Evolutionary conservation across 2,329 filamentous ascomycete species (phyloP).

Genomic region (Capronia epimyces): DNA sequence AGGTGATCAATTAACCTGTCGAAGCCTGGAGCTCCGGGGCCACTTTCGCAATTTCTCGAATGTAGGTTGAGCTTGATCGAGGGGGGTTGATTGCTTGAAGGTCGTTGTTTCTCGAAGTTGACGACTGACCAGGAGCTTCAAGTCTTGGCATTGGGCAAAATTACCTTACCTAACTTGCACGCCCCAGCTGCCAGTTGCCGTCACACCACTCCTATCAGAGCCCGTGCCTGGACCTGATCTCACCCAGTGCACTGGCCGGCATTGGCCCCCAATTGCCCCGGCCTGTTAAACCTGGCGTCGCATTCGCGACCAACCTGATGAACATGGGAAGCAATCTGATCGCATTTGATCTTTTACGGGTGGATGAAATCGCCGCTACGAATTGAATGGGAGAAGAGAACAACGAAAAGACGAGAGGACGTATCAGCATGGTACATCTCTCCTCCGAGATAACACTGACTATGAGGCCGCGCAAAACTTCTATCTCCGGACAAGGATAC

Average conservation of each 20-base stretch:
- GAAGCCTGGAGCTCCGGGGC: conserved; percentile 26
- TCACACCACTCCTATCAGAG: conserved; percentile 14
- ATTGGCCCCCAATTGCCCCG: not conserved
- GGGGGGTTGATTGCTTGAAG: conserved; percentile 11
- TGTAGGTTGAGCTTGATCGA: conserved; percentile 10
- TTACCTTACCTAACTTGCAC: too few relatives aligned
- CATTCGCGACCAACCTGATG: too few relatives aligned
- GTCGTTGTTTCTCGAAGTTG: conserved; percentile 13
- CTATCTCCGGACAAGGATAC: too few relatives aligned
- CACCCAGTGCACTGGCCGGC: not conserved
- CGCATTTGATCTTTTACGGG: too few relatives aligned
- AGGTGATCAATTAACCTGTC: conserved; percentile 12
- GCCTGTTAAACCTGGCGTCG: not conserved
- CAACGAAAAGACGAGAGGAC: too few relatives aligned
- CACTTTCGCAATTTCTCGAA: conserved; percentile 16
- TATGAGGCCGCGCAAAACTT: too few relatives aligned
- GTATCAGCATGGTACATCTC: too few relatives aligned
- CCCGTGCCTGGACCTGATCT: not conserved
- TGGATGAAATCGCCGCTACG: too few relatives aligned
- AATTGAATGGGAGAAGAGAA: too few relatives aligned
- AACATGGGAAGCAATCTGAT: too few relatives aligned
- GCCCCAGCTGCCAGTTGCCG: not conserved
- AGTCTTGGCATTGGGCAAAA: conserved; percentile 20
- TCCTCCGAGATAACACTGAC: too few relatives aligned
- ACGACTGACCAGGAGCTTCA: conserved; percentile 13